A percentile compares a stretch with the other conserved stretches of the same genome.
These are phyloP conservation scores for Tephrocybe sp. DNA, from an alignment of 768 basidiomycete species.

Conservation along the genomic window DNA sequence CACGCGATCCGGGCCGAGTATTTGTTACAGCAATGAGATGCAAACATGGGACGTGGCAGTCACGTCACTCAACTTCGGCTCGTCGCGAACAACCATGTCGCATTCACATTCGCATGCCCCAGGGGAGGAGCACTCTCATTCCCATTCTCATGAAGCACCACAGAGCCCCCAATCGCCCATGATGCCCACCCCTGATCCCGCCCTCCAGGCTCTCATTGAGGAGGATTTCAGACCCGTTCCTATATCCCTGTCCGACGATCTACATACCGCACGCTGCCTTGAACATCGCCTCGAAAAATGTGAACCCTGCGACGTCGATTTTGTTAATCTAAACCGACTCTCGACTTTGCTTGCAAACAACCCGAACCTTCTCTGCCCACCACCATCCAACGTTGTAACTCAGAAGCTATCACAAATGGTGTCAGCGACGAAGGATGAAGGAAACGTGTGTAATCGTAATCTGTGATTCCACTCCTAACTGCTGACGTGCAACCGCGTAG, in stretches of 20 bases:
- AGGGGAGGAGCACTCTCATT: constrained; percentile 50
- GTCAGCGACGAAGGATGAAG: constrained; percentile 85
- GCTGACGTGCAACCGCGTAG: constrained; percentile 43
- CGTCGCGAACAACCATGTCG: constrained; percentile 45
- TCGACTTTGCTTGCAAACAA: constrained; percentile 68
- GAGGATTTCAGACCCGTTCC: constrained; percentile 62
- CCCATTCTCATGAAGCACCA: constrained; percentile 37
- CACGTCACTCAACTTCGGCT: not conserved
- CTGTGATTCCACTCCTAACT: constrained; percentile 11
- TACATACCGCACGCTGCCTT: constrained; percentile 57
- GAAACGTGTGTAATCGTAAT: constrained; percentile 67
- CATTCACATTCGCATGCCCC: constrained; percentile 65
- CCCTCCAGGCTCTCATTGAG: constrained; percentile 76
- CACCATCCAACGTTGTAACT: constrained; percentile 75
- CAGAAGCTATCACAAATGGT: constrained; percentile 76
- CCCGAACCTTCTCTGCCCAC: constrained; percentile 74
- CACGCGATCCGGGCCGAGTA: too few species aligned
- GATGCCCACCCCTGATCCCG: constrained; percentile 61
- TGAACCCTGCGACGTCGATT: constrained; percentile 71
- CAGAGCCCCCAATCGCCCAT: constrained; percentile 46
- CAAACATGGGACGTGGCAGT: constrained; percentile 19
- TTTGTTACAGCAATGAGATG: not conserved
- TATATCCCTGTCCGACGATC: constrained; percentile 55
- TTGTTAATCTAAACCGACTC: constrained; percentile 72
- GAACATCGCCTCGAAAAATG: constrained; percentile 75